These are phyloP conservation scores for Cercospora janseana DNA, from an alignment of 2,329 filamentous ascomycete species.

Conservation along the genomic window DNA sequence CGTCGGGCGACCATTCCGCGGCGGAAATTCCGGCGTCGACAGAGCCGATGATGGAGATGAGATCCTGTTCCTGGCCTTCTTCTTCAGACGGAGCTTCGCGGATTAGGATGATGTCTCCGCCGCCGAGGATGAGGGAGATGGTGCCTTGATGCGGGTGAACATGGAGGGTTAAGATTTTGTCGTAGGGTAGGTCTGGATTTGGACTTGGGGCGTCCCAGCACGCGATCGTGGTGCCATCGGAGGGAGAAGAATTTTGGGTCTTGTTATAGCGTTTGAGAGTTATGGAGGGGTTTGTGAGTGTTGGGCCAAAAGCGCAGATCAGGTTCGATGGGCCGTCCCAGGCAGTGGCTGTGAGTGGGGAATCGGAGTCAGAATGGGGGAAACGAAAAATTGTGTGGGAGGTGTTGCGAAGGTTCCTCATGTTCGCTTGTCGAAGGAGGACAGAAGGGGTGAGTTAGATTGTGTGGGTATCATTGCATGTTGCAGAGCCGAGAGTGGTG, in stretches of 20 bases:
- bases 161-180: constrained; percentile 75
- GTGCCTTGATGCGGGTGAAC: constrained; percentile 78
- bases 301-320: constrained; percentile 82
- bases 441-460: background rate
- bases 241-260: constrained; percentile 43
- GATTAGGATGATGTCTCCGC: constrained; percentile 86
- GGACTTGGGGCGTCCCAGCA: constrained; percentile 88
- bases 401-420: constrained; percentile 86
- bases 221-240: constrained; percentile 58
- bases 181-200: constrained; percentile 66
- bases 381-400: constrained; percentile 65
- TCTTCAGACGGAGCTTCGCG: constrained; percentile 69
- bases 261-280: constrained; percentile 60
- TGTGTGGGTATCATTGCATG: constrained; percentile 1
- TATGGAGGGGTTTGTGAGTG: constrained; percentile 63
- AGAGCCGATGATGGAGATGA: constrained; percentile 92
- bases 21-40: constrained; percentile 89
- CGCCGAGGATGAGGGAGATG: constrained; percentile 79
- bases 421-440: constrained; percentile 40
- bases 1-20: constrained; percentile 91
- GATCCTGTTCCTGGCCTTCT: constrained; percentile 59
- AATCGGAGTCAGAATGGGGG: constrained; percentile 44
- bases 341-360: constrained; percentile 66
- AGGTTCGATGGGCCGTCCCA: constrained; percentile 78
- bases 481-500: background rate